A percentile compares a stretch with the other conserved stretches of the same genome.
phyloP scores from a whole-genome alignment of 2,329 filamentous ascomycete species.

The Aphanocladium album region DNA sequence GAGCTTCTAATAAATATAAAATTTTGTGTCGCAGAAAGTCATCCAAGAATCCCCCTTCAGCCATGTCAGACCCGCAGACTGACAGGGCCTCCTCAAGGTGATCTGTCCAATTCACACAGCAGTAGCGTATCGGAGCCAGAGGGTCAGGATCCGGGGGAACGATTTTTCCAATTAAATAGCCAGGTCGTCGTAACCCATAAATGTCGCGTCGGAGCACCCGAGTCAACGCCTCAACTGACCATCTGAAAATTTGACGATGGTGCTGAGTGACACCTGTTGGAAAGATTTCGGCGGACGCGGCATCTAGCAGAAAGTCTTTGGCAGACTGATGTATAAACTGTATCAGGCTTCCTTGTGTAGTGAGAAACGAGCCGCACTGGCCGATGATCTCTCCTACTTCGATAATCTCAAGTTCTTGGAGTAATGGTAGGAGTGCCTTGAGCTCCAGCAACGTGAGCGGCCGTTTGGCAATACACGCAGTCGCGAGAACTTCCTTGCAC shows the following conservation, averaged over 20 bases:
- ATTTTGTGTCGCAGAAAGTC: background rate
- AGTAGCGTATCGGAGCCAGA: conserved; percentile 20
- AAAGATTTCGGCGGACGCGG: conserved; percentile 23
- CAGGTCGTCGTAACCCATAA: conserved; percentile 24
- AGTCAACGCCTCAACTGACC: conserved; percentile 29
- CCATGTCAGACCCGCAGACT: background rate
- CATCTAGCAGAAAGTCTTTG: conserved; percentile 32
- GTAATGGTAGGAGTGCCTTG: background rate
- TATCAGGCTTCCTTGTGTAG: conserved; percentile 23
- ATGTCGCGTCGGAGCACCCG: conserved; percentile 31
- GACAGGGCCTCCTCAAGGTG: conserved; percentile 21
- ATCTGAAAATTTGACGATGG: conserved; percentile 26
- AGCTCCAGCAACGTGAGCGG: background rate
- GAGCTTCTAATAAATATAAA: background rate
- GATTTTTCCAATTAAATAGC: conserved; percentile 19
- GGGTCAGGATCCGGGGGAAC: conserved; percentile 15
- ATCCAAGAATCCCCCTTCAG: background rate
- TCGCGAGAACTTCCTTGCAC: background rate
- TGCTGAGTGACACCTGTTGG: conserved; percentile 20
- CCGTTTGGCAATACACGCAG: background rate
- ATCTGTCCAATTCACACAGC: conserved; percentile 29
- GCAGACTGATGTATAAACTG: conserved; percentile 40
- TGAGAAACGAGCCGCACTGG: conserved; percentile 34
- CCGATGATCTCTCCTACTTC: conserved; percentile 17
- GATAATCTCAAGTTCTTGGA: background rate